These are phyloP conservation scores for Pyrenophora seminiperda DNA, from an alignment of 2,329 filamentous ascomycete genomes.

Conservation along the genomic window DNA sequence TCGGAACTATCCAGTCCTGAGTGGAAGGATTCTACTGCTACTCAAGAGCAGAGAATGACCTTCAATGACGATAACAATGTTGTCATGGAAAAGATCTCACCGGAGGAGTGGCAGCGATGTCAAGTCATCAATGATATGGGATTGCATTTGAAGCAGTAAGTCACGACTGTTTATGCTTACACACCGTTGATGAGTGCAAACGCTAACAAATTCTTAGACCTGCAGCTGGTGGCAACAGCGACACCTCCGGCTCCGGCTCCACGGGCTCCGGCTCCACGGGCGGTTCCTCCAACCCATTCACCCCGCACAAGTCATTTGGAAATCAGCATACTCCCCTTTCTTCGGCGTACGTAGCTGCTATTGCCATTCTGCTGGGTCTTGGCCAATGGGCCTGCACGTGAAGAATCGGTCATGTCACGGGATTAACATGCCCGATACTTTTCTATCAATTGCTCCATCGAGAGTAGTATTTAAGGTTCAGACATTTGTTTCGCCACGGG, in stretches of 20 bases:
- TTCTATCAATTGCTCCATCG: neutral
- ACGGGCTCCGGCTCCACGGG: neutral
- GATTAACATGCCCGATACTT: neutral
- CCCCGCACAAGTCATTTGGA: constrained; percentile 4
- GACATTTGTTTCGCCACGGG: neutral
- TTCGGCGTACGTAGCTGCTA: constrained; percentile 8
- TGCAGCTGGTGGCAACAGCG: neutral
- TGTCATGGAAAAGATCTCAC: constrained; percentile 35
- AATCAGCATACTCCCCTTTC: constrained; percentile 7
- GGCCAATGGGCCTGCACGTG: constrained; percentile 22
- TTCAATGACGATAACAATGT: constrained; percentile 39
- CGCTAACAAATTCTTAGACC: constrained; percentile 17
- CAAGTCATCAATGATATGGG: constrained; percentile 33
- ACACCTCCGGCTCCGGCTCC: neutral
- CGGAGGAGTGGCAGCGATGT: constrained; percentile 31
- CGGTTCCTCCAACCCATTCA: neutral
- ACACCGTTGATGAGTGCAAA: constrained; percentile 3
- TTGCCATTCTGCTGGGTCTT: constrained; percentile 9
- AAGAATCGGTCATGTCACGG: neutral
- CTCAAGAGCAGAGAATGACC: constrained; percentile 27
- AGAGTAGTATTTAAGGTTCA: too few relatives aligned
- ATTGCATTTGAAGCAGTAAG: constrained; percentile 40
- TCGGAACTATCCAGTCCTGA: constrained; percentile 27
- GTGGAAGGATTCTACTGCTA: constrained; percentile 35
- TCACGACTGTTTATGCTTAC: neutral